phyloP scores from a whole-genome alignment of 2,329 filamentous ascomycete genomes.

The Trichoderma sp. region DNA sequence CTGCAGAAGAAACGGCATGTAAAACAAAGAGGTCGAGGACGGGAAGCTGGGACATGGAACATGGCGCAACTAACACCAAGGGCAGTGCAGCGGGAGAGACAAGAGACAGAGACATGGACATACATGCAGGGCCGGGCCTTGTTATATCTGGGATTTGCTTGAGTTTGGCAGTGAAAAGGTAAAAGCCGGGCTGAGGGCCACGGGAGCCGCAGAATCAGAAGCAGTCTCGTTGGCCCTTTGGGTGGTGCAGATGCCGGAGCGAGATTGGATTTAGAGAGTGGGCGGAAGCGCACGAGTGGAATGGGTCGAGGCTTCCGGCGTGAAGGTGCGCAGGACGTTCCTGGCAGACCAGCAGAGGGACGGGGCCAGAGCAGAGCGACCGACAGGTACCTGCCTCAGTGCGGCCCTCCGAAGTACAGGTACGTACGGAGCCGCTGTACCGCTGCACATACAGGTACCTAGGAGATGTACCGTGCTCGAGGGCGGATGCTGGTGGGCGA shows the following conservation, averaged over 20 bases:
- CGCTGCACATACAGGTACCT: not conserved
- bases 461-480: not conserved
- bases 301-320: conserved; percentile 29
- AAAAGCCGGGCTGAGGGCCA: not conserved
- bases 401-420: not conserved
- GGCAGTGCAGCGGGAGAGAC: conserved; percentile 3
- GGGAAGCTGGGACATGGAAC: conserved; percentile 9
- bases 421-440: not conserved
- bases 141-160: not conserved
- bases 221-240: conserved; percentile 10
- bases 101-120: conserved; percentile 3
- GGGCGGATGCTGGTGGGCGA: not conserved
- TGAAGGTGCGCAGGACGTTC: conserved; percentile 27
- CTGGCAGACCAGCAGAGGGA: conserved; percentile 16
- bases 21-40: conserved; percentile 1
- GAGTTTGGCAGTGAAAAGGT: not conserved
- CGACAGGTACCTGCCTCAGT: not conserved
- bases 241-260: conserved; percentile 27
- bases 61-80: conserved; percentile 19
- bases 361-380: not conserved
- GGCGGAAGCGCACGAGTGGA: conserved; percentile 23
- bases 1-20: not conserved
- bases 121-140: not conserved
- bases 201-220: conserved; percentile 8
- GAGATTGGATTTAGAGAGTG: conserved; percentile 19